Evolutionary conservation across 192 early-diverging fungal species (phyloP).

Genomic region (Globomyces pollinis-pini): DNA sequence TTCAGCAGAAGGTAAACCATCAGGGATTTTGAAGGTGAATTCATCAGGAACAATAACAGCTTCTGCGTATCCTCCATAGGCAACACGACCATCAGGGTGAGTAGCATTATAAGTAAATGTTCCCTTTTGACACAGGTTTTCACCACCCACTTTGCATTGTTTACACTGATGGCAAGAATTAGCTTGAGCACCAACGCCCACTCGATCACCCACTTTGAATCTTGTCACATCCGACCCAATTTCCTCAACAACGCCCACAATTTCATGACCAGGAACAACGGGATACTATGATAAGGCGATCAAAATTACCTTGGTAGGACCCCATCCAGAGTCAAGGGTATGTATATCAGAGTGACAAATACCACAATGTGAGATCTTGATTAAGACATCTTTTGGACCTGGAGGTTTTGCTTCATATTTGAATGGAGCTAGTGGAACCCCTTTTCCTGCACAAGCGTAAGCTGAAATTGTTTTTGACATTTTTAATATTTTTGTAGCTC

Average conservation of each 20-base stretch:
- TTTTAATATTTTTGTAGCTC: too few relatives aligned
- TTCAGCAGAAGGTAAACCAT: slow-evolving; percentile 11
- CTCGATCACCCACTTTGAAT: slow-evolving; percentile 19
- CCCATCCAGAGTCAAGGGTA: slow-evolving; percentile 54
- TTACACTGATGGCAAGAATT: slow-evolving; percentile 18
- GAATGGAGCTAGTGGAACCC: too few relatives aligned
- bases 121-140: slow-evolving; percentile 13
- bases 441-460: too few relatives aligned
- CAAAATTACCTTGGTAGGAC: too few relatives aligned
- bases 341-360: slow-evolving; percentile 76
- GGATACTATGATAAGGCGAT: slow-evolving; percentile 9
- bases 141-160: slow-evolving; percentile 5
- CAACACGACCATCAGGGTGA: slow-evolving; percentile 12
- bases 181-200: slow-evolving; percentile 23
- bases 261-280: slow-evolving; percentile 21
- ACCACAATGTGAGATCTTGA: slow-evolving; percentile 67
- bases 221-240: slow-evolving; percentile 14
- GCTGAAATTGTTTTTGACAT: too few relatives aligned
- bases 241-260: slow-evolving; percentile 10
- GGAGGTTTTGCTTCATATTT: too few relatives aligned
- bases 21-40: slow-evolving; percentile 4
- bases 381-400: slow-evolving; percentile 48
- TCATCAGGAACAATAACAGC: slow-evolving; percentile 20
- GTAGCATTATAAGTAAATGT: slow-evolving; percentile 15
- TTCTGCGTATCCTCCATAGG: slow-evolving; percentile 19